phyloP scores from a whole-genome alignment of 805 yeast species.

The Lipomyces oligophaga region DNA sequence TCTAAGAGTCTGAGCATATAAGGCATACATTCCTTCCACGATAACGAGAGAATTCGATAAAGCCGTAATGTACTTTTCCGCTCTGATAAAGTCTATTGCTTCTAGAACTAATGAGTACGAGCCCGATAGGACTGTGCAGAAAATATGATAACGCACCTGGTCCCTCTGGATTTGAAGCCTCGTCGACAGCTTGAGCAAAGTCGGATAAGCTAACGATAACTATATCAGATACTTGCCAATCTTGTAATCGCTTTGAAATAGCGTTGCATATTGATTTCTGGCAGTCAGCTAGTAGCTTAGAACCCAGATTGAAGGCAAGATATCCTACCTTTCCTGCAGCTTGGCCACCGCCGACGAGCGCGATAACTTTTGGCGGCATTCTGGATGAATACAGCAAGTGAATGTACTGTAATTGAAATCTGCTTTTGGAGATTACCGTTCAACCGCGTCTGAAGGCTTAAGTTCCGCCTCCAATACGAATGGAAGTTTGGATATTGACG shows the following conservation, averaged over 20 bases:
- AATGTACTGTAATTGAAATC: no score
- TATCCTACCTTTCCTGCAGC: slow-evolving; percentile 23
- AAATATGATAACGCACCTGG: slow-evolving; percentile 11
- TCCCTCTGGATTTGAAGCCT: slow-evolving; percentile 15
- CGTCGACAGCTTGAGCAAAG: neutral
- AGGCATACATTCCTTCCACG: slow-evolving; percentile 77
- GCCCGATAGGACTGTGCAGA: neutral
- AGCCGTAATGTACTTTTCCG: slow-evolving; percentile 5
- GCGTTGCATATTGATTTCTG: slow-evolving; percentile 22
- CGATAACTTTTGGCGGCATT: slow-evolving; percentile 23
- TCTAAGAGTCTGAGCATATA: slow-evolving; percentile 47
- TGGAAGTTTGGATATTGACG: no score
- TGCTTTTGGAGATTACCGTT: no score
- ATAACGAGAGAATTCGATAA: slow-evolving; percentile 40
- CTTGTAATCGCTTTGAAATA: slow-evolving; percentile 10
- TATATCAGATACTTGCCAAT: slow-evolving; percentile 16
- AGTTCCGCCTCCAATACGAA: no score
- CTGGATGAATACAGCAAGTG: neutral
- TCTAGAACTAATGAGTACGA: slow-evolving; percentile 3
- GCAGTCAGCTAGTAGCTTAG: neutral
- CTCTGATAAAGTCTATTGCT: slow-evolving; percentile 10
- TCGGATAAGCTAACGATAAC: slow-evolving; percentile 6
- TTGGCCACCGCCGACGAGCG: slow-evolving; percentile 23
- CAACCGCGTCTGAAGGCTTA: no score
- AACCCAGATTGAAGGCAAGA: neutral